phyloP scores from a whole-genome alignment of 495 filamentous ascomycete species.

The Xylaria bambusicola region DNA sequence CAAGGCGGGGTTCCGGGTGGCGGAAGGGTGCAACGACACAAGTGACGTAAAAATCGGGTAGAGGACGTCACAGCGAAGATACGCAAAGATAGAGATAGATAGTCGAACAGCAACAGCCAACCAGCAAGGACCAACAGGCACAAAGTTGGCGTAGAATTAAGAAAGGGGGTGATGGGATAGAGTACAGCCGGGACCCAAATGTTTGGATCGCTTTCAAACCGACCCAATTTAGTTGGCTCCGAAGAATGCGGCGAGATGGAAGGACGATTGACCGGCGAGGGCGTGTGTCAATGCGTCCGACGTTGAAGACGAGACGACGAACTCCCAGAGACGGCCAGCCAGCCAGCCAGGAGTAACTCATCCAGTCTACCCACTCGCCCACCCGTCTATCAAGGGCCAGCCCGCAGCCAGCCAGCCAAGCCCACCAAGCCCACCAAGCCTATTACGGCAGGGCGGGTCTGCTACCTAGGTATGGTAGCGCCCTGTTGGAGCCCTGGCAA shows the following conservation, averaged over 20 bases:
- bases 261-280: slow-evolving; percentile 3
- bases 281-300: slow-evolving; percentile 3
- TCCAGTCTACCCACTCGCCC: neutral
- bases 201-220: neutral
- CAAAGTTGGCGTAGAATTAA: neutral
- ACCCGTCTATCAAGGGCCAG: neutral
- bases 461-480: slow-evolving; percentile 11
- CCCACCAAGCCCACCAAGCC: slow-evolving; percentile 3
- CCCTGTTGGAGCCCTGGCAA: neutral
- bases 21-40: slow-evolving; percentile 1
- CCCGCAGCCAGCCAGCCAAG: neutral
- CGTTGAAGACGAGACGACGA: slow-evolving; percentile 1
- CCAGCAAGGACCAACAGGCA: neutral
- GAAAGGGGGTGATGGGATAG: neutral
- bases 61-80: slow-evolving; percentile 1
- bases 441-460: slow-evolving; percentile 13
- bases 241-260: neutral
- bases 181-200: neutral
- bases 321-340: neutral
- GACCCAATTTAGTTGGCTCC: neutral
- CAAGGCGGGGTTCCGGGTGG: neutral
- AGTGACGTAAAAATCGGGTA: neutral
- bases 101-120: neutral
- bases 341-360: slow-evolving; percentile 2
- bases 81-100: slow-evolving; percentile 6